Evolutionary conservation across 768 basidiomycete genomes (phyloP).

Genomic region (Calocera cornea): DNA sequence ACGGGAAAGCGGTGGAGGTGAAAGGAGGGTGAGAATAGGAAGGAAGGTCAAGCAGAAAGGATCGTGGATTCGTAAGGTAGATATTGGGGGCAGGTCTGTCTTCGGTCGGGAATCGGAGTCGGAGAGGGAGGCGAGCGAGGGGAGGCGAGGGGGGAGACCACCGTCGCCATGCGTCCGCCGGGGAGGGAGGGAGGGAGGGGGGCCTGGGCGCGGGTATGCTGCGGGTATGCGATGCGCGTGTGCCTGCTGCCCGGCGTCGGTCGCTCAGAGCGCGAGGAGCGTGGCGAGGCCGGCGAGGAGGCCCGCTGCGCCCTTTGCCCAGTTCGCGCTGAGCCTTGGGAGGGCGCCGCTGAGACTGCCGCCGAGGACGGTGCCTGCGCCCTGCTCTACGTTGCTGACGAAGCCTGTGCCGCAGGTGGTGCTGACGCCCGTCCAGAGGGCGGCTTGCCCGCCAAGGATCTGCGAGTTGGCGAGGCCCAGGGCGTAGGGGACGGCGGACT

Average conservation of each 20-base stretch:
- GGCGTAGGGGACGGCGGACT: constrained; percentile 56
- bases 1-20: no score
- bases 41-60: no score
- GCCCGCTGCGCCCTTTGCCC: not conserved
- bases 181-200: no score
- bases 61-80: no score
- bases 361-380: not conserved
- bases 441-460: constrained; percentile 50
- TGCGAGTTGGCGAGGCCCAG: constrained; percentile 53
- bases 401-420: constrained; percentile 58
- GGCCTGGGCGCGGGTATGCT: no score
- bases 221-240: no score
- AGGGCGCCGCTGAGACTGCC: not conserved
- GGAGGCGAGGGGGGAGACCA: no score
- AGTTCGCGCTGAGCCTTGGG: not conserved
- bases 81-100: no score
- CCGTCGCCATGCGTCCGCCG: no score
- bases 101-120: no score
- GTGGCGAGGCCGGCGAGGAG: not conserved
- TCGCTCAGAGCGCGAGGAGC: not conserved
- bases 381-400: constrained; percentile 31
- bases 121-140: no score
- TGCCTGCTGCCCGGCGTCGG: not conserved
- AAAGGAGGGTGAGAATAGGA: no score
- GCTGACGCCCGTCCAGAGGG: constrained; percentile 49